These are phyloP conservation scores for Solanum ossicruentum DNA, from an alignment of 257 asterid genomes.

Conservation along the genomic window DNA sequence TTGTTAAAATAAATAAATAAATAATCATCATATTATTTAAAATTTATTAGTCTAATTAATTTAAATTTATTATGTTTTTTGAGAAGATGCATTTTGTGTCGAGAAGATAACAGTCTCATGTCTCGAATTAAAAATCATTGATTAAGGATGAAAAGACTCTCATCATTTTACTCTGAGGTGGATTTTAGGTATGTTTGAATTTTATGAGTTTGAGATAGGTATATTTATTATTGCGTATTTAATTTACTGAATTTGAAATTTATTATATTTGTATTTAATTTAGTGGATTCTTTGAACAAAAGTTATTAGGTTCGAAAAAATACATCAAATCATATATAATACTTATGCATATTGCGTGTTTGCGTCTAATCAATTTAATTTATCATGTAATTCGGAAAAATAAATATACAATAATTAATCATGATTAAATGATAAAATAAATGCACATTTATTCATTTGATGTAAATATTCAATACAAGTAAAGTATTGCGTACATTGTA, in stretches of 20 bases:
- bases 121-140: not conserved
- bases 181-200: not conserved
- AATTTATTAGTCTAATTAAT: not conserved
- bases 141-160: accelerated
- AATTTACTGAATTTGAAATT: not conserved
- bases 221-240: not conserved
- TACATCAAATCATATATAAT: not conserved
- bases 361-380: not conserved
- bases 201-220: not conserved
- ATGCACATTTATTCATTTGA: not conserved
- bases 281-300: not conserved
- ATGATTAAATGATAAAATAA: not conserved
- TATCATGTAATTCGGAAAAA: not conserved
- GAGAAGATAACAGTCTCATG: not conserved
- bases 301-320: not conserved
- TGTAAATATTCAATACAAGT: too few relatives aligned
- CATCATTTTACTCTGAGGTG: accelerated
- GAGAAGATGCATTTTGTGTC: too few relatives aligned
- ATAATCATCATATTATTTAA: not conserved
- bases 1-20: not conserved
- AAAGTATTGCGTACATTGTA: too few relatives aligned
- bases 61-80: not conserved
- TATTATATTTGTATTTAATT: not conserved
- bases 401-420: not conserved
- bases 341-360: not conserved